phyloP scores from a whole-genome alignment of 2,329 filamentous ascomycete genomes.

The Blumeriella jaapii region DNA sequence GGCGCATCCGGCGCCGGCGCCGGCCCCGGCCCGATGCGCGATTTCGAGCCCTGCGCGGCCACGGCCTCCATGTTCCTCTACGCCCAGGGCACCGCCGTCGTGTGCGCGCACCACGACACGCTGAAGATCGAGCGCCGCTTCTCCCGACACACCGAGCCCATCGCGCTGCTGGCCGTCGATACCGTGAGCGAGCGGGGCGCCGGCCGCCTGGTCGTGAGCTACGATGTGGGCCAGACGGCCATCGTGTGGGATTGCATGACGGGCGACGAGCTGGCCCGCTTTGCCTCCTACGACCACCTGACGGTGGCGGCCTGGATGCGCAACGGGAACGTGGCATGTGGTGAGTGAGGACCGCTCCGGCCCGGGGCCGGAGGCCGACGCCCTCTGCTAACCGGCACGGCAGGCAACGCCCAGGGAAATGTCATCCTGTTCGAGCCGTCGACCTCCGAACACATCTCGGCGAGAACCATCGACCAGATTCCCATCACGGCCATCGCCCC shows the following conservation, averaged over 20 bases:
- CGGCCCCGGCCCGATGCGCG: slow-evolving; percentile 36
- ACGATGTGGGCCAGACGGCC: slow-evolving; percentile 79
- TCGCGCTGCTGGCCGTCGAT: slow-evolving; percentile 77
- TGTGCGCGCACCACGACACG: slow-evolving; percentile 88
- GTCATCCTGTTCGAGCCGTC: slow-evolving; percentile 90
- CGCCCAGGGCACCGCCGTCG: slow-evolving; percentile 67
- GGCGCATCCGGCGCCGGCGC: too few species aligned
- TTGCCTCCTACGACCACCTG: slow-evolving; percentile 80
- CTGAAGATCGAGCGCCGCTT: slow-evolving; percentile 82
- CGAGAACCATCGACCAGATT: slow-evolving; percentile 81
- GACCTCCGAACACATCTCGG: slow-evolving; percentile 84
- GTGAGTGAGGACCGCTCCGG: slow-evolving; percentile 51
- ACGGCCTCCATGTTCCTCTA: slow-evolving; percentile 88
- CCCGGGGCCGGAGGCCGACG: too few species aligned
- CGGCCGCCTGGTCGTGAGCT: slow-evolving; percentile 81
- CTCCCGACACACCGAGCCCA: slow-evolving; percentile 69
- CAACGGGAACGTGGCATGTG: slow-evolving; percentile 93
- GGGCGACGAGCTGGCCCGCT: slow-evolving; percentile 81
- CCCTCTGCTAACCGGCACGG: too few species aligned
- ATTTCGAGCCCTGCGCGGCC: slow-evolving; percentile 79
- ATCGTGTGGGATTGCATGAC: slow-evolving; percentile 96
- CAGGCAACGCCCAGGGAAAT: slow-evolving; percentile 85
- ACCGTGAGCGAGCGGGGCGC: slow-evolving; percentile 80
- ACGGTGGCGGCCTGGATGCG: slow-evolving; percentile 88
- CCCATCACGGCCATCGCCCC: slow-evolving; percentile 90